Evolutionary conservation across 805 yeast species (phyloP).

Genomic region (Myxozyma monticola): DNA sequence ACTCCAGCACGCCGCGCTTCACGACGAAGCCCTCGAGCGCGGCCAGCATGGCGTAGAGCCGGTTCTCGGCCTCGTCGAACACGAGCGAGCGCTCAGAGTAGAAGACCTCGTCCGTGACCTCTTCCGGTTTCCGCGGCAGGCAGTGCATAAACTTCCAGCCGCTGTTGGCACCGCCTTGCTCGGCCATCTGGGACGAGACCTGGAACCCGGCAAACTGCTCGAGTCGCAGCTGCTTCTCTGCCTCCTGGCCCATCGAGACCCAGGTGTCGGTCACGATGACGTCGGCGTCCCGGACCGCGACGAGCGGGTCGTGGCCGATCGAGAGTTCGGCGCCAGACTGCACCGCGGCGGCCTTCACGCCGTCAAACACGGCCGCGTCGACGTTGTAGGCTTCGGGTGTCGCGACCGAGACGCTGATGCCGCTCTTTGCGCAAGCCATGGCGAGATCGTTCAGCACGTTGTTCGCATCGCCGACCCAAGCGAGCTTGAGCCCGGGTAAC

Average conservation of each 20-base stretch:
- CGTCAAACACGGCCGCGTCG: conserved; percentile 52
- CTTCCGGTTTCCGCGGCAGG: conserved; percentile 92
- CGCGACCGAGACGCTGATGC: conserved; percentile 81
- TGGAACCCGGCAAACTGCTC: conserved; percentile 86
- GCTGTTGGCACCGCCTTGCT: conserved; percentile 55
- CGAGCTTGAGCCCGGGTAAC: conserved; percentile 59
- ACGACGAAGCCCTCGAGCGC: conserved; percentile 86
- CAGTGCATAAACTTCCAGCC: conserved; percentile 97
- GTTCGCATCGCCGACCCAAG: conserved; percentile 98
- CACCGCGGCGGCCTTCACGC: conserved; percentile 45
- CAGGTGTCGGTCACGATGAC: conserved; percentile 94
- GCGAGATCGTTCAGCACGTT: conserved; percentile 93
- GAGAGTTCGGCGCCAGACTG: conserved; percentile 43
- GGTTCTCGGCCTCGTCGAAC: conserved; percentile 93
- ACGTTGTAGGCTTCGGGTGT: conserved; percentile 76
- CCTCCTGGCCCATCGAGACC: conserved; percentile 97
- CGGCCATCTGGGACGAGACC: conserved; percentile 65
- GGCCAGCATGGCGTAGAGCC: conserved; percentile 94
- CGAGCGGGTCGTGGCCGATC: conserved; percentile 68
- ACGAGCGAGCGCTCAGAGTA: conserved; percentile 82
- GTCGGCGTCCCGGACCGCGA: conserved; percentile 72
- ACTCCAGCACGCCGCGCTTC: conserved; percentile 40
- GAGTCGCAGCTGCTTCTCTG: conserved; percentile 67
- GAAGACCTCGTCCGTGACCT: conserved; percentile 90
- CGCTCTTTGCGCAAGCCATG: conserved; percentile 79